These are phyloP conservation scores for Parathielavia hyrcaniae DNA, from an alignment of 495 filamentous ascomycete species.

Conservation along the genomic window DNA sequence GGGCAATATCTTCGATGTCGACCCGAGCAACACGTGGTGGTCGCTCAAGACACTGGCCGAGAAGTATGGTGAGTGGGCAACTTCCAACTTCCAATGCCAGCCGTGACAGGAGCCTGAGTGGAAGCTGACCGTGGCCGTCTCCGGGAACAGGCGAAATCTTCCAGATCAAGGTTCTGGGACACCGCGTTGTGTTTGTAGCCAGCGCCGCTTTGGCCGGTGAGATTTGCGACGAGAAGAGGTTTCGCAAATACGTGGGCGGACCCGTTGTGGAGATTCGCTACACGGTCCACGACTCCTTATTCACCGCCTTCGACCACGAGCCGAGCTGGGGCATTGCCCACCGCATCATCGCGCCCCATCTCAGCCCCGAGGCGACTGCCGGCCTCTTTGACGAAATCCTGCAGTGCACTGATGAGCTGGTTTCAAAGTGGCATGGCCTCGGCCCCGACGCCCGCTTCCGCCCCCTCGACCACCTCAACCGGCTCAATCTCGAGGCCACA, in stretches of 20 bases:
- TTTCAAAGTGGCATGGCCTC: slow-evolving; percentile 60
- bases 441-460: slow-evolving; percentile 47
- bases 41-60: slow-evolving; percentile 58
- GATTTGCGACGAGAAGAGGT: slow-evolving; percentile 61
- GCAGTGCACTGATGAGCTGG: slow-evolving; percentile 57
- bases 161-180: slow-evolving; percentile 51
- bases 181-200: slow-evolving; percentile 40
- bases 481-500: slow-evolving; percentile 63
- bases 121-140: neutral
- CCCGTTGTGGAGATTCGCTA: slow-evolving; percentile 54
- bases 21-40: slow-evolving; percentile 55
- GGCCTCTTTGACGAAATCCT: slow-evolving; percentile 61
- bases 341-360: slow-evolving; percentile 61
- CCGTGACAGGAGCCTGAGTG: no score
- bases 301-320: slow-evolving; percentile 60
- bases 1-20: slow-evolving; percentile 61
- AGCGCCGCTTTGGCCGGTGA: slow-evolving; percentile 58
- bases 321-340: slow-evolving; percentile 65
- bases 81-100: neutral
- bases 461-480: slow-evolving; percentile 60
- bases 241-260: slow-evolving; percentile 54
- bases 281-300: slow-evolving; percentile 57
- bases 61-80: slow-evolving; percentile 49
- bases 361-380: slow-evolving; percentile 56
- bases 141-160: slow-evolving; percentile 58